Base-by-base conservation (phyloP, 2,329 filamentous ascomycete genomes). In the Phoma sp. region DNA sequence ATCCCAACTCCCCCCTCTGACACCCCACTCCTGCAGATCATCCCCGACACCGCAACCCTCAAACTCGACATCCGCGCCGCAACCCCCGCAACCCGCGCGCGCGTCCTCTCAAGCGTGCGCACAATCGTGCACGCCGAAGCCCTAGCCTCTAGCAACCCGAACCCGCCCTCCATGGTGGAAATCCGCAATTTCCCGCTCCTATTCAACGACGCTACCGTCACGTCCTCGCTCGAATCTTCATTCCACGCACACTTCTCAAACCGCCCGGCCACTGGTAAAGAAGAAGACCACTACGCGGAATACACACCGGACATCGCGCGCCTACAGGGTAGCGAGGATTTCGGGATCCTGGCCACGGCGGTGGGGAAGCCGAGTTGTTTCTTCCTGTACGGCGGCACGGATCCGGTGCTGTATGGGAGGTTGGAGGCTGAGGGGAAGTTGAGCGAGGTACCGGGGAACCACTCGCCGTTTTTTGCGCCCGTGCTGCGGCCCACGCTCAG, bases 401-500 rank as follows among this genome's bases (percentile, higher is more conserved):
- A 83, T 53, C 69, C 71, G 0, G 76, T 76, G 46, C 44, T 78
- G 4, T 86, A 80, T 78, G 82, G 86, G 67, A 69, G 76, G 56
- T 75, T 74, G 11, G 73, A 78, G 65, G 72, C 67, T 48, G 78
- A 80, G 38, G 80, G 79, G 0, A 68, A 77, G 55, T 72, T 78
- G 58, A 72, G 73, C 54, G 80, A 80, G 40, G 78, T 87, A 10
- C 82, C 86, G 0, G 79, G 80, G 0, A 88, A 88, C 59, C 86
- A 88, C 65, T 83, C 79, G 54, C 79, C 83, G 0, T 77, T 79
- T 48, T 88, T 88, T 71, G 81, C 82, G 29, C 85, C 85, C 4
- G 80, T 79, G 0, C 78, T 87, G 23, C 79, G 83, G 66, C 84
- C 84, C 7, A 88, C 85, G 0, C 67, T 88, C 74, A 78, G 57